Percentiles rank a stretch among this genome's conserved stretches.
phyloP scores from a whole-genome alignment of 2,329 filamentous ascomycete species.

The Curvularia sp. region DNA sequence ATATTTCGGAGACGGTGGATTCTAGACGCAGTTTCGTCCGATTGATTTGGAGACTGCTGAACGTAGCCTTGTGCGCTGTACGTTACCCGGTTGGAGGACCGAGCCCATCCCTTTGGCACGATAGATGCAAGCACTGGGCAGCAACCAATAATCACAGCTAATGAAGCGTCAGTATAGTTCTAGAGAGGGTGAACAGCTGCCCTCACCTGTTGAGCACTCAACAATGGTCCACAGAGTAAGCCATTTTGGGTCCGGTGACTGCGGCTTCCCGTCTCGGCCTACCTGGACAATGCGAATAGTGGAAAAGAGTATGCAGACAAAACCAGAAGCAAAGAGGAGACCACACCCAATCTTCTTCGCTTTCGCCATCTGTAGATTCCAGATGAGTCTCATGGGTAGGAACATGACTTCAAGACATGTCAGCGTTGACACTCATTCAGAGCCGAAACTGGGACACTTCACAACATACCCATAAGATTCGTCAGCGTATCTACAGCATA shows the following conservation, averaged over 20 bases:
- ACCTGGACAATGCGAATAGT: slow-evolving; percentile 46
- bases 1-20: slow-evolving; percentile 17
- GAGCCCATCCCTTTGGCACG: slow-evolving; percentile 18
- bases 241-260: slow-evolving; percentile 46
- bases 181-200: background rate
- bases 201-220: slow-evolving; percentile 47
- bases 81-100: slow-evolving; percentile 4
- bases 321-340: slow-evolving; percentile 34
- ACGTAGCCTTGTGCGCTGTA: slow-evolving; percentile 24
- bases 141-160: slow-evolving; percentile 40
- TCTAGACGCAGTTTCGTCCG: slow-evolving; percentile 3
- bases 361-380: slow-evolving; percentile 47
- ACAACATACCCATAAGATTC: slow-evolving; percentile 45
- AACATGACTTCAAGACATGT: slow-evolving; percentile 44
- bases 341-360: slow-evolving; percentile 46
- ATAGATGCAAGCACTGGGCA: slow-evolving; percentile 28
- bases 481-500: slow-evolving; percentile 49
- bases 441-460: background rate
- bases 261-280: slow-evolving; percentile 35
- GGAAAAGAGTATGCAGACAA: slow-evolving; percentile 38
- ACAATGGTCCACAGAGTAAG: slow-evolving; percentile 50
- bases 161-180: background rate
- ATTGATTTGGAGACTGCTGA: slow-evolving; percentile 18
- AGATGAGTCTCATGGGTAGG: slow-evolving; percentile 49
- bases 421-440: background rate